Base-by-base conservation (phyloP, 805 yeast genomes). In the Nakazawaea ambrosiae region DNA sequence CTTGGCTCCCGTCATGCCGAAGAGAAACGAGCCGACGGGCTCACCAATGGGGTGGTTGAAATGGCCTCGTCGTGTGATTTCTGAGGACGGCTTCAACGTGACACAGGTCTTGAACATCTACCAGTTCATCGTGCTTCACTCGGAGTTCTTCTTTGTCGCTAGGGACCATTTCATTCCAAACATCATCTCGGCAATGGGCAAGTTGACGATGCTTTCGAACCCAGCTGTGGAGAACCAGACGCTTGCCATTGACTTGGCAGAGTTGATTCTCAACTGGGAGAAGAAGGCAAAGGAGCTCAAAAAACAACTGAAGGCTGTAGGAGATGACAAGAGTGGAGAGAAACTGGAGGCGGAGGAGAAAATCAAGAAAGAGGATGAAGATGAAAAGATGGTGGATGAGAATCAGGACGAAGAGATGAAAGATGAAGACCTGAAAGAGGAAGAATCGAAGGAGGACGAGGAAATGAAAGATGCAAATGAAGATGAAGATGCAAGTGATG, bases 151-250 rank as follows among this genome's bases (percentile, higher is more conserved):
- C 57, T 90, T 74, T 51, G 78, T 77, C 37, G 89, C 90, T 12
- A 70, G 97, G 39, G 96, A 87, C 47, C 86, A 87, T 39, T 92
- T 90, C 50, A 77, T 88, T 42, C 82, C 95, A 2, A 85, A 83
- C 47, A 84, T 90, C 39, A 84, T 92, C 36, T 76, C 89, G 3
- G 95, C 95, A 1, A 84, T 92, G 88, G 95, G 95, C 12, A 87
- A 88, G 51, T 64, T 92, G 36, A 83, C 94, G 0, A 76, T 86
- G 34, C 63, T 79, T 49, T 78, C 88, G 4, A 84, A 81, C 48
- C 78, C 92, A 3, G 79, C 86, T 1, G 53, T 77, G 17, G 96
- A 90, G 44, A 85, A 82, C 48, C 97, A 88, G 53, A 67, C 75
- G 0, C 61, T 90, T 43, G 96, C 96, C 0, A 83, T 90, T 42